These are phyloP conservation scores for Phytophthora megakarya DNA, from an alignment of 352 stramenopile genomes.

Conservation along the genomic window DNA sequence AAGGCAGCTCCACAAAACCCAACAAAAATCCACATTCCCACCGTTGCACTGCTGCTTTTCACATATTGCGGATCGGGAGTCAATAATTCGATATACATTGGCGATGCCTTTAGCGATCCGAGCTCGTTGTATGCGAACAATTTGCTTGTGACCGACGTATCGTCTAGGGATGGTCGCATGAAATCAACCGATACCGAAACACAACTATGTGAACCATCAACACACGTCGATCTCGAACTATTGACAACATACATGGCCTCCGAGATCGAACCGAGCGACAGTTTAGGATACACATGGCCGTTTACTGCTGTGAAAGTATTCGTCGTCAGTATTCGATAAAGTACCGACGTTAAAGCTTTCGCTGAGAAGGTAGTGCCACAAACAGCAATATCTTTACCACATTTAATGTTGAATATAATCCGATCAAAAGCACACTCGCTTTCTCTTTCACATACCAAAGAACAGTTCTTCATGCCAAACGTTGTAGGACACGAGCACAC, in stretches of 20 bases:
- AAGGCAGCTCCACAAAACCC: constrained; percentile 52
- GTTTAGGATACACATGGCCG: constrained; percentile 41
- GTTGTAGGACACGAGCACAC: constrained; percentile 51
- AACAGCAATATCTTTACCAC: constrained; percentile 26
- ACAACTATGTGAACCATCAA: constrained; percentile 33
- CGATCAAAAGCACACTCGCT: constrained; percentile 60
- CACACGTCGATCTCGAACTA: constrained; percentile 37
- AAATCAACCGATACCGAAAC: constrained; percentile 56
- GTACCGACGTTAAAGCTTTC: constrained; percentile 41
- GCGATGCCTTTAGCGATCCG: constrained; percentile 50
- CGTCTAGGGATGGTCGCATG: constrained; percentile 25
- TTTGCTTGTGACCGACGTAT: constrained; percentile 48
- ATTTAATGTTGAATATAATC: constrained; percentile 46
- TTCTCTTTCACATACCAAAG: constrained; percentile 39
- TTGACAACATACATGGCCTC: constrained; percentile 68
- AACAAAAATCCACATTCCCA: constrained; percentile 72
- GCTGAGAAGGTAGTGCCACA: constrained; percentile 49
- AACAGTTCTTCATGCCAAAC: constrained; percentile 69
- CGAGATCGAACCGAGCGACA: constrained; percentile 41
- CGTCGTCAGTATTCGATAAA: constrained; percentile 62
- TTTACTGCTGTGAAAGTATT: constrained; percentile 41
- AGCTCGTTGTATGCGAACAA: constrained; percentile 53
- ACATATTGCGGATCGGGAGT: constrained; percentile 45
- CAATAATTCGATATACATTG: constrained; percentile 54
- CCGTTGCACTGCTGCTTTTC: constrained; percentile 40